Base-by-base conservation (phyloP, 768 basidiomycete species). In the Collybiopsis luxurians region DNA sequence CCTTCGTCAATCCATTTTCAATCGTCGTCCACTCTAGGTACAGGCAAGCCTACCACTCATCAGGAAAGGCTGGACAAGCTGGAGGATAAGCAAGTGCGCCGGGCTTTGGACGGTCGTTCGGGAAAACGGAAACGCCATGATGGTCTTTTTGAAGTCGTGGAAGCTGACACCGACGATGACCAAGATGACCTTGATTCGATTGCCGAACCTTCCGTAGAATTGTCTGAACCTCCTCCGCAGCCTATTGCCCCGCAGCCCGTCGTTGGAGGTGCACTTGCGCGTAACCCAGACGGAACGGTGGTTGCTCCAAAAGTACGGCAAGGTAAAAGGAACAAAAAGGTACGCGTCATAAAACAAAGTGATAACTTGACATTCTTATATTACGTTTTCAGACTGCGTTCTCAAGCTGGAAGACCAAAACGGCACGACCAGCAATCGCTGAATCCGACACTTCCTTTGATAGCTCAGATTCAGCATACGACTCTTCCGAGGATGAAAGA, bases 11-110 rank as follows among this genome's bases (percentile, higher is more conserved):
- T 87, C 13, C 68, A 80, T 21, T 75, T 97, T 24, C 85, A 90
- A 48, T 87, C 92, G 0, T 93, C 95, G 17, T 82, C 94, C 6
- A 89, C 87, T 1, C 82, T 97, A 53, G 93, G 94, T 15, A 87
- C 92, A 1, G 88, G 89, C 12, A 86, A 79, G 64, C 65, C 75
- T 2, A 66, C 70, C 2, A 88, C 90, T 2, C 81, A 86, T 59
- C 79, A 82, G 39, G 82, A 88, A 48, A 79, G 74, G 3, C 65
- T 81, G 24, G 86, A 86, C 24, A 80, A 75, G 59, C 64, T 71
- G 6, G 89, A 90, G 64, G 83, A 90, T 59, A 75, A 79, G 47
- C 76, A 83, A 45, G 74, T 85, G 56, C 77, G 80, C 36, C 79
- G 79, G 53, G 72, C 77, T 17, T 60, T 89, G 54, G 73, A 81